Percentiles rank a stretch among this genome's conserved stretches.
These are phyloP conservation scores for Clonostachys rhizophaga DNA, from an alignment of 2,329 filamentous ascomycete genomes.

Conservation along the genomic window DNA sequence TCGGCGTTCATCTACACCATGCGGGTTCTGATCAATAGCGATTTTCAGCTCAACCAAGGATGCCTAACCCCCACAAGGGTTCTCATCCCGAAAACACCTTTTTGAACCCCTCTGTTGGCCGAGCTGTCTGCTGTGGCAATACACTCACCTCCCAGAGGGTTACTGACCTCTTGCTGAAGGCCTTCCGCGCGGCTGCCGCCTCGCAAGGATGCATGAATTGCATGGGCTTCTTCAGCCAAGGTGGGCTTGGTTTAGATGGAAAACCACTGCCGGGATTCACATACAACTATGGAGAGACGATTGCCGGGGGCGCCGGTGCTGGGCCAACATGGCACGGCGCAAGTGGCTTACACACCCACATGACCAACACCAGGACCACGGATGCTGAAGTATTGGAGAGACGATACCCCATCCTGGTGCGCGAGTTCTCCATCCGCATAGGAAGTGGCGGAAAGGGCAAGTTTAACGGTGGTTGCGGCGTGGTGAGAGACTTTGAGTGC, in stretches of 20 bases:
- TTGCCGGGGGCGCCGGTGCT: conserved; percentile 25
- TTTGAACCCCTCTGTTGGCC: conserved; percentile 22
- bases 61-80: conserved; percentile 26
- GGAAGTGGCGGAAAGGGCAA: conserved; percentile 53
- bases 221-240: conserved; percentile 22
- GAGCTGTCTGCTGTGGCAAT: conserved; percentile 55
- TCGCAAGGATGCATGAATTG: conserved; percentile 23
- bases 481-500: conserved; percentile 73
- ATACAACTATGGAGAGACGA: conserved; percentile 22
- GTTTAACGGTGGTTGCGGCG: conserved; percentile 66
- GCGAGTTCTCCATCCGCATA: conserved; percentile 59
- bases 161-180: conserved; percentile 21
- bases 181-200: conserved; percentile 16
- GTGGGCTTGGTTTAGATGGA: conserved; percentile 16
- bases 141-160: conserved; percentile 37
- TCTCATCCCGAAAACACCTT: conserved; percentile 20
- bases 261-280: conserved; percentile 32
- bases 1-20: conserved; percentile 31
- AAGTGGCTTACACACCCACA: conserved; percentile 17
- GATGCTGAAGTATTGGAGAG: conserved; percentile 25
- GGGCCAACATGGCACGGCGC: conserved; percentile 18
- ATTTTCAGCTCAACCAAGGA: conserved; percentile 32
- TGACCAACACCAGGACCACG: conserved; percentile 23
- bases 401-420: conserved; percentile 25
- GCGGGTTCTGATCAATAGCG: conserved; percentile 23